These are phyloP conservation scores for Ascochyta rabiei DNA, from an alignment of 2,329 filamentous ascomycete genomes.

Conservation along the genomic window DNA sequence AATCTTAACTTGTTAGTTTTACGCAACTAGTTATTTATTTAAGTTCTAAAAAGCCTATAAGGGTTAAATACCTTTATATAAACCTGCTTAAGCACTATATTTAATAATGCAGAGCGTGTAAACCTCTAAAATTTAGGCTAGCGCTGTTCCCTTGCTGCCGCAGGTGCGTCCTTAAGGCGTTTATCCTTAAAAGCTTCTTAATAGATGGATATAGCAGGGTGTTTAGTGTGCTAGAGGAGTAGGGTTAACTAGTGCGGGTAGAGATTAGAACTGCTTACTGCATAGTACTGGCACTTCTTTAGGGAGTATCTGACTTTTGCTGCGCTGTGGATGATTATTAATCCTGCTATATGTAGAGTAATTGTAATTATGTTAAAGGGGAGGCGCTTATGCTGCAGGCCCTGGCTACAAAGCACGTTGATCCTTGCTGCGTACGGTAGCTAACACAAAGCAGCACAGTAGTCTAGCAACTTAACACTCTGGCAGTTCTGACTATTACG, in stretches of 20 bases:
- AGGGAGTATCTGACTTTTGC: background rate
- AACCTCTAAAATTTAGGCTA: background rate
- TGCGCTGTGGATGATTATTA: background rate
- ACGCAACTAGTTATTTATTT: conserved; percentile 5
- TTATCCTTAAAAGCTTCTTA: conserved; percentile 1
- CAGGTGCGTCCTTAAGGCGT: background rate
- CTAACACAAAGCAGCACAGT: background rate
- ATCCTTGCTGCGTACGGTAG: background rate
- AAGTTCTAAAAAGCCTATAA: conserved; percentile 1
- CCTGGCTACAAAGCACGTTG: background rate
- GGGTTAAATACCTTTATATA: conserved; percentile 4
- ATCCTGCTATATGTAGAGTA: background rate
- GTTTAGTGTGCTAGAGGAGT: background rate
- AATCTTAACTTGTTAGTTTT: background rate
- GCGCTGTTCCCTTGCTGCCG: conserved; percentile 1
- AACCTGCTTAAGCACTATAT: conserved; percentile 8
- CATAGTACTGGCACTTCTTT: background rate
- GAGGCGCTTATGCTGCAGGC: background rate
- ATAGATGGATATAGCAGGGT: background rate
- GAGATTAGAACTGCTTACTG: background rate
- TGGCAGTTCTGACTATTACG: background rate
- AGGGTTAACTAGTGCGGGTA: background rate
- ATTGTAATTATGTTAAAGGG: background rate
- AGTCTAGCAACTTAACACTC: background rate
- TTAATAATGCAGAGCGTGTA: background rate